Evolutionary conservation across 352 stramenopile species (phyloP), one percentile per base, ranked within the genome.

Genomic region (Phytophthora multivora): DNA sequence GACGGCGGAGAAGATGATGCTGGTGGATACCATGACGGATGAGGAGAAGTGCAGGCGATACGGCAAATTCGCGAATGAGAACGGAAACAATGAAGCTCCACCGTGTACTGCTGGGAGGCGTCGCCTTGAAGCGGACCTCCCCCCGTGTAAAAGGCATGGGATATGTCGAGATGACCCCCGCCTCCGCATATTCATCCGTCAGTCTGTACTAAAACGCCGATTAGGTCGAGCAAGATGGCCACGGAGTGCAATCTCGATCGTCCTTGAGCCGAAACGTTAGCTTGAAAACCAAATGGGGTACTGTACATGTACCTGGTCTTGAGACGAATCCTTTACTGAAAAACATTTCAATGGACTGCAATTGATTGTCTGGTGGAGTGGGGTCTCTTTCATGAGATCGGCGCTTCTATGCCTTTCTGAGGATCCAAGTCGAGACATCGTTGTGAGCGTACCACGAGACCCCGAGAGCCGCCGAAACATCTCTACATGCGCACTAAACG

Each of bases 41-140:
- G 35, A 41, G 19, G 33, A 51, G 28, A 59, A 57, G 0, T 67
- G 47, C 21, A 60, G 40, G 21, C 31, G 42, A 28, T 47, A 26
- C 51, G 41, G 64, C 40, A 64, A 64, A 64, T 64, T 63, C 47
- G 21, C 41, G 28, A 72, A 67, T 72, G 58, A 65, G 28, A 36
- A 47, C 12, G 9, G 21, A 52, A 26, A 19, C 31, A 53, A 11
- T 12, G n/a, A 31, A 57, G 23, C 18, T 50, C 49, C 31, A 48
- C 19, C 6, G 16, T 36, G 42, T 33, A 48, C 39, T 33, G 13
- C 7, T 16, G 23, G 40, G 50, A 43, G 31, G n/a, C 25, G 16
- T 35, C 15, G 2, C 15, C 9, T 28, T 12, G 16, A 10, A 33
- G 1, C 25, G 21, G 30, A 33, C 28, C 28, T 10, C 16, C 16